Conservation (phyloP, 129 eudicot genomes). For the Lactuca sativa region DNA sequence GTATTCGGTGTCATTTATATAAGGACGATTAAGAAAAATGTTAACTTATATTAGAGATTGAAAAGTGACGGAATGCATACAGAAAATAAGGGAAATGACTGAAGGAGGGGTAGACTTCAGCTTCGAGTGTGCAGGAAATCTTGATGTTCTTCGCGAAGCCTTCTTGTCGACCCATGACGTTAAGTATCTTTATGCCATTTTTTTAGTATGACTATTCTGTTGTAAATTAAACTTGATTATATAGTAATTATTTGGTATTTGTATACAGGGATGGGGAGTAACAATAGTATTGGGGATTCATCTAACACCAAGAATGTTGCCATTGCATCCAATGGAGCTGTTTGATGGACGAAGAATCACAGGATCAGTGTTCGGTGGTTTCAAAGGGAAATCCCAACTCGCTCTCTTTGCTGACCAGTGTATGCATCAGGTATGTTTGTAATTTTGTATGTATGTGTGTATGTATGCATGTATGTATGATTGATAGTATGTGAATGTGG, state of each 20-base stretch:
- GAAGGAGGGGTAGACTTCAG: conserved; percentile 66
- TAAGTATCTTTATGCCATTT: background rate
- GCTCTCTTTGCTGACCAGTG: conserved; percentile 52
- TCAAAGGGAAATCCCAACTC: conserved; percentile 65
- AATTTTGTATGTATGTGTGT: background rate
- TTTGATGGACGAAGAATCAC: conserved; percentile 64
- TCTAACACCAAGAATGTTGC: conserved; percentile 62
- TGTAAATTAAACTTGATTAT: background rate
- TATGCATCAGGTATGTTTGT: conserved; percentile 43
- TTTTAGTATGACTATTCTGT: background rate
- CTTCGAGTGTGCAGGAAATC: conserved; percentile 74
- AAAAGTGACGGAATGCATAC: conserved; percentile 6
- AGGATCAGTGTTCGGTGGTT: conserved; percentile 66
- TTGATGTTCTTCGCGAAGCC: conserved; percentile 72
- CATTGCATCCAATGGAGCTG: conserved; percentile 82
- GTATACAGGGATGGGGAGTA: conserved; percentile 70
- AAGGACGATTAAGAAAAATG: background rate
- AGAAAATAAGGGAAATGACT: conserved; percentile 57
- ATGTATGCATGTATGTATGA: background rate
- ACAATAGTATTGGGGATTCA: conserved; percentile 50
- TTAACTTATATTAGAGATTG: background rate
- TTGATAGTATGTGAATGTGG: background rate
- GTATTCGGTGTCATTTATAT: background rate
- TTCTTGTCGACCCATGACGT: conserved; percentile 75
- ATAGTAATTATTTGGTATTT: background rate